Conservation (phyloP, 2,329 filamentous ascomycete genomes). For the Chrysosporium queenslandicum region DNA sequence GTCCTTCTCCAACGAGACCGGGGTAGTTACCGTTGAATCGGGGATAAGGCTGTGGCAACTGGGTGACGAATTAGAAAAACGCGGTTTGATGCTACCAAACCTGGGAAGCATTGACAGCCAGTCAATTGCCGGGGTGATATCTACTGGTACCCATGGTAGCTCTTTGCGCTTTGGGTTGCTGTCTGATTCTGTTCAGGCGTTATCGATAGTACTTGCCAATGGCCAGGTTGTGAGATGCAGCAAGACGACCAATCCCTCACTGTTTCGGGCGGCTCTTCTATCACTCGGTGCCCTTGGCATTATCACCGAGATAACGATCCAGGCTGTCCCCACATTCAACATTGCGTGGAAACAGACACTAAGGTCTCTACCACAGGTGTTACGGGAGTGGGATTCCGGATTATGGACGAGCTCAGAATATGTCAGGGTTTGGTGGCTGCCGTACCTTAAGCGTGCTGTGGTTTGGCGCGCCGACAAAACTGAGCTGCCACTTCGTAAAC, state of each 20-base stretch:
- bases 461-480: slow-evolving; percentile 84
- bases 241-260: slow-evolving; percentile 55
- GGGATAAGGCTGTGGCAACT: slow-evolving; percentile 74
- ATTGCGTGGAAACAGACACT: slow-evolving; percentile 78
- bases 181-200: slow-evolving; percentile 61
- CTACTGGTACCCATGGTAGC: slow-evolving; percentile 87
- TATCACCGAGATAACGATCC: slow-evolving; percentile 78
- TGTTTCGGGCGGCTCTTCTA: slow-evolving; percentile 80
- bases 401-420: slow-evolving; percentile 83
- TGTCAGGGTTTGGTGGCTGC: slow-evolving; percentile 94
- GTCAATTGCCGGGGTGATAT: slow-evolving; percentile 82
- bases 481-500: slow-evolving; percentile 48
- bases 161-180: slow-evolving; percentile 74
- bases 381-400: slow-evolving; percentile 59
- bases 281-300: slow-evolving; percentile 86
- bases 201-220: slow-evolving; percentile 74
- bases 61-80: slow-evolving; percentile 59
- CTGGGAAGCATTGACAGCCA: slow-evolving; percentile 92
- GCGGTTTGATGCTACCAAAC: slow-evolving; percentile 78
- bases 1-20: slow-evolving; percentile 55
- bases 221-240: slow-evolving; percentile 64
- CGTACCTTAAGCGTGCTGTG: slow-evolving; percentile 77
- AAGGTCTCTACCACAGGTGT: slow-evolving; percentile 56
- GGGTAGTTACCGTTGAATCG: slow-evolving; percentile 68
- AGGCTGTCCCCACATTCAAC: slow-evolving; percentile 69